Evolutionary conservation across 768 basidiomycete genomes (phyloP).

Genomic region (Sporobolomyces roseus): DNA sequence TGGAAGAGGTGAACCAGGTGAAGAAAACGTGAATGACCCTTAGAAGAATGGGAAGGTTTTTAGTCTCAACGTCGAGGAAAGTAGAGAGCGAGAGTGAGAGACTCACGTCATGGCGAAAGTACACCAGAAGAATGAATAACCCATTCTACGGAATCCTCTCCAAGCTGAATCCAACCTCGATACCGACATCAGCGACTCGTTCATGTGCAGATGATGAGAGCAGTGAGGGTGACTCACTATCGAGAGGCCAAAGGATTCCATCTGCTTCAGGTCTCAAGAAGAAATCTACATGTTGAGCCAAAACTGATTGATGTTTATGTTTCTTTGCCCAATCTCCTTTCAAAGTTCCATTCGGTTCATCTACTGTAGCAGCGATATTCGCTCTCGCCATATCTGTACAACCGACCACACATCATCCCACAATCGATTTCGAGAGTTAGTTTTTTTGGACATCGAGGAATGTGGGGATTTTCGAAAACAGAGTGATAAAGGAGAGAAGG

Average conservation of each 20-base stretch:
- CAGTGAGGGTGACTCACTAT: too few species aligned
- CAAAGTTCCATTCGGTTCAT: slow-evolving; percentile 28
- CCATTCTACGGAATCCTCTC: slow-evolving; percentile 51
- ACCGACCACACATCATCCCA: too few species aligned
- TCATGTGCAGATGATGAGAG: neutral
- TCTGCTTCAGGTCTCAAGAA: slow-evolving; percentile 44
- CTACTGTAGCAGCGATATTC: slow-evolving; percentile 31
- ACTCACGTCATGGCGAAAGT: slow-evolving; percentile 46
- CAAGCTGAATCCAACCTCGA: too few species aligned
- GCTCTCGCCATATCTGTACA: slow-evolving; percentile 26
- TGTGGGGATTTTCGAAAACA: neutral
- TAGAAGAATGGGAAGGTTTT: neutral
- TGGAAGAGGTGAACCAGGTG: slow-evolving; percentile 47
- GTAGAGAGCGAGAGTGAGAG: neutral
- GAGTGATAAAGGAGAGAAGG: neutral
- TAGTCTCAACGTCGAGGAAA: neutral
- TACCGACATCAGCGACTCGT: neutral
- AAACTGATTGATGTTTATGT: slow-evolving; percentile 26
- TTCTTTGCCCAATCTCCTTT: slow-evolving; percentile 26
- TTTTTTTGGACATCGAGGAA: neutral
- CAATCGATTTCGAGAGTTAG: neutral
- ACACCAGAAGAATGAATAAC: slow-evolving; percentile 51
- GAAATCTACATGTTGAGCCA: slow-evolving; percentile 31
- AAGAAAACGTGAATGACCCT: slow-evolving; percentile 48
- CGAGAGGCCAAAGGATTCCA: slow-evolving; percentile 53